Conservation (phyloP, 148 eudicot genomes). For the Rhododendron molle region DNA sequence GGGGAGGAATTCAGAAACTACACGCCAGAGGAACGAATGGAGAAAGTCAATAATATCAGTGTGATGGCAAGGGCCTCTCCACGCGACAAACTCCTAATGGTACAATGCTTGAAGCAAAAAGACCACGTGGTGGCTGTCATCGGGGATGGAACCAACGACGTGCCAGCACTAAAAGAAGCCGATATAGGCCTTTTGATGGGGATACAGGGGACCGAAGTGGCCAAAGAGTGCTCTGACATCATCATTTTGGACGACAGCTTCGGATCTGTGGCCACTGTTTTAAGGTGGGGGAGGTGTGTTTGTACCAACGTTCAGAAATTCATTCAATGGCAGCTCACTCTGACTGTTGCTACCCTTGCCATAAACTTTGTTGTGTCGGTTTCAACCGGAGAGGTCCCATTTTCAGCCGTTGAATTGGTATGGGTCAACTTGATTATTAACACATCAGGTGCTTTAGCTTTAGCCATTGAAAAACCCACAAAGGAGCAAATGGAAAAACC, state of each 20-base stretch:
- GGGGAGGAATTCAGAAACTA: neutral
- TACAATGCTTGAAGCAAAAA: slow-evolving; percentile 12
- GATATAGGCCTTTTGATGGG: slow-evolving; percentile 19
- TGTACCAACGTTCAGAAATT: slow-evolving; percentile 13
- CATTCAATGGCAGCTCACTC: slow-evolving; percentile 15
- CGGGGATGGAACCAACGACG: slow-evolving; percentile 16
- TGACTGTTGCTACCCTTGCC: slow-evolving; percentile 5
- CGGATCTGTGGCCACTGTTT: neutral
- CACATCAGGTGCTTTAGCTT: slow-evolving; percentile 18
- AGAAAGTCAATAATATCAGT: slow-evolving; percentile 5
- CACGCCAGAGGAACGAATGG: slow-evolving; percentile 9
- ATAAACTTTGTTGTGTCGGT: slow-evolving; percentile 12
- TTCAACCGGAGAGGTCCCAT: slow-evolving; percentile 14
- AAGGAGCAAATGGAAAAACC: slow-evolving; percentile 16
- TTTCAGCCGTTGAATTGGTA: slow-evolving; percentile 9
- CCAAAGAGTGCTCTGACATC: slow-evolving; percentile 8
- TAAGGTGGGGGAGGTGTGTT: slow-evolving; percentile 17
- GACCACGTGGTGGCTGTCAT: slow-evolving; percentile 19
- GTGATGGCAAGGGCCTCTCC: slow-evolving; percentile 20
- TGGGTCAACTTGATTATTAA: slow-evolving; percentile 23
- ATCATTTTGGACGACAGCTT: slow-evolving; percentile 11
- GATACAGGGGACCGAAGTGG: slow-evolving; percentile 1
- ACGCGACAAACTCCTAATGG: slow-evolving; percentile 8
- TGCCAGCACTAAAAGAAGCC: slow-evolving; percentile 2
- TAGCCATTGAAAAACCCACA: slow-evolving; percentile 13